Conservation (phyloP, 2,329 filamentous ascomycete species). For the Graphiopsis chlorocephala region DNA sequence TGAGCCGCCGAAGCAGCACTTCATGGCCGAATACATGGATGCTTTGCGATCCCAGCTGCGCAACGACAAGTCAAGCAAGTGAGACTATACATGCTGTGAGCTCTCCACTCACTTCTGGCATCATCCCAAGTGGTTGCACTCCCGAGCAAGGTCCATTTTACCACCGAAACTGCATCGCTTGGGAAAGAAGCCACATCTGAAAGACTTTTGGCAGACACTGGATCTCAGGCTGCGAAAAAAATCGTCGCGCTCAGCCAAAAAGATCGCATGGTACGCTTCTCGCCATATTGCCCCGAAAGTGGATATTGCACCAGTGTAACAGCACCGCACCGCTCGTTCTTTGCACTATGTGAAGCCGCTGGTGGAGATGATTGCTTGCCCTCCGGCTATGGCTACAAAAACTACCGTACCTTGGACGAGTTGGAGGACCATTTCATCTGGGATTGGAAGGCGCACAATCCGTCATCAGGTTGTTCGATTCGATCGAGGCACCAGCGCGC, state of each 20-base stretch:
- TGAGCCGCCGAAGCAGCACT: conserved; percentile 24
- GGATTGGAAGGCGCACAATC: neutral
- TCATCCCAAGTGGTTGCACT: neutral
- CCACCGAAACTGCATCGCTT: neutral
- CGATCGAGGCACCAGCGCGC: neutral
- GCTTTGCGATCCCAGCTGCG: conserved; percentile 30
- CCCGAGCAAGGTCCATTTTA: neutral
- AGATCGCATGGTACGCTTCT: neutral
- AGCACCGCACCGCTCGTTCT: neutral
- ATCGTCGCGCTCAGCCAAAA: neutral
- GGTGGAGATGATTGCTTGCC: neutral
- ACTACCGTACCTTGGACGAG: neutral
- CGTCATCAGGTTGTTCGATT: neutral
- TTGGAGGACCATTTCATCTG: neutral
- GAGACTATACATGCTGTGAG: neutral
- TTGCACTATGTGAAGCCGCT: neutral
- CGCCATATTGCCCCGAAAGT: neutral
- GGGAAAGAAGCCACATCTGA: neutral
- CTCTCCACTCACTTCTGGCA: neutral
- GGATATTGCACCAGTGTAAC: neutral
- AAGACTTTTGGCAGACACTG: neutral
- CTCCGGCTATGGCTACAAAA: no score
- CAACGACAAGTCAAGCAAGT: conserved; percentile 11
- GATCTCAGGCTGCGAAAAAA: neutral
- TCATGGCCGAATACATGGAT: conserved; percentile 31